Conservation (phyloP, 2,329 filamentous ascomycete genomes). For the Fusarium domesticum region DNA sequence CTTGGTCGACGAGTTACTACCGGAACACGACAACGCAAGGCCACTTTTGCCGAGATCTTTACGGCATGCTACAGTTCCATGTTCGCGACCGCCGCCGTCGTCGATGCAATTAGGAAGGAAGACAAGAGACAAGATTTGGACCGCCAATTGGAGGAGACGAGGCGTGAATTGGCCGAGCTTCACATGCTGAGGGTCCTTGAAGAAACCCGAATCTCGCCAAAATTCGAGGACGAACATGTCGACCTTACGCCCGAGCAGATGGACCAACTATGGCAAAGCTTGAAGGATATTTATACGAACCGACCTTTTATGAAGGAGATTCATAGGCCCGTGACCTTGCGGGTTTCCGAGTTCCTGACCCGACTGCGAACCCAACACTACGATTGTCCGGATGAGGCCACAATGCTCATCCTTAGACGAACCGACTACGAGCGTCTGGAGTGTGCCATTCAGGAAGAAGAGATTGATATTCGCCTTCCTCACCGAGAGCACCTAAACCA, state of each 20-base stretch:
- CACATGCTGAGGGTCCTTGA: conserved; percentile 33
- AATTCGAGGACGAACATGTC: conserved; percentile 6
- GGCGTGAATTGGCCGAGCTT: conserved; percentile 43
- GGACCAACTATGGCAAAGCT: conserved; percentile 31
- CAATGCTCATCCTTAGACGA: conserved; percentile 19
- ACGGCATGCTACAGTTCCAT: conserved; percentile 68
- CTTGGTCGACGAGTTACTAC: conserved; percentile 51
- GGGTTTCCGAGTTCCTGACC: conserved; percentile 28
- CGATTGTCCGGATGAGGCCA: conserved; percentile 20
- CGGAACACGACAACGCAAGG: conserved; percentile 47
- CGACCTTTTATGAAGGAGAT: conserved; percentile 39
- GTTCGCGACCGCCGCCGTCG: conserved; percentile 61
- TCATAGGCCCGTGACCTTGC: conserved; percentile 29
- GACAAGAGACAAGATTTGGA: conserved; percentile 60
- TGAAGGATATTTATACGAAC: conserved; percentile 32
- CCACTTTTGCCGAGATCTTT: conserved; percentile 53
- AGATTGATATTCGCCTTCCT: conserved; percentile 17
- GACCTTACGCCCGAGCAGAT: conserved; percentile 30
- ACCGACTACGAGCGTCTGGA: conserved; percentile 34
- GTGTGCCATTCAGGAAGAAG: conserved; percentile 29
- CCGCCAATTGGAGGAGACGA: conserved; percentile 54
- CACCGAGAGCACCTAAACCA: conserved; percentile 25
- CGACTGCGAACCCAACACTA: conserved; percentile 31
- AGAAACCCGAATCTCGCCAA: conserved; percentile 12
- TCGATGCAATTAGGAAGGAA: conserved; percentile 60